These are phyloP conservation scores for Xylariales sp. DNA, from an alignment of 2,329 filamentous ascomycete genomes.

Conservation along the genomic window DNA sequence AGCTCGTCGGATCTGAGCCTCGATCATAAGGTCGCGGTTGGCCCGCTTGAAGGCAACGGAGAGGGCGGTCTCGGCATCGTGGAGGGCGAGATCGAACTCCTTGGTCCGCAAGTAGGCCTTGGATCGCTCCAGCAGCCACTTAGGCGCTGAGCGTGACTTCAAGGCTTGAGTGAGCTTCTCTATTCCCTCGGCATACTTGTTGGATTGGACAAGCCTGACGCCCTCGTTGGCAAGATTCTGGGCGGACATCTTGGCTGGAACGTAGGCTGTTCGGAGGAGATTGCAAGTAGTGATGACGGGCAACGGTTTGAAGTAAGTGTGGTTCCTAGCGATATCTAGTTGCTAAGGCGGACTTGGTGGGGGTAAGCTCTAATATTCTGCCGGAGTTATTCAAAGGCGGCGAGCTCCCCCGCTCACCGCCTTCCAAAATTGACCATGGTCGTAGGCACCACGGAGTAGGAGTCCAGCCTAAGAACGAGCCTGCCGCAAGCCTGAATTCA, in stretches of 20 bases:
- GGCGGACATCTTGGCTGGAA: conserved; percentile 33
- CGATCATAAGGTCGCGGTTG: conserved; percentile 68
- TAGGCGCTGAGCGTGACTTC: conserved; percentile 59
- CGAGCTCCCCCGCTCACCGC: not conserved
- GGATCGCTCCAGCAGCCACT: conserved; percentile 78
- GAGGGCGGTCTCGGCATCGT: conserved; percentile 64
- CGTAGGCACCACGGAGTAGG: too few relatives aligned
- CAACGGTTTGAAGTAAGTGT: too few relatives aligned
- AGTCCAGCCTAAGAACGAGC: too few relatives aligned
- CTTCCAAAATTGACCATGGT: too few relatives aligned
- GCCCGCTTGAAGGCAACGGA: conserved; percentile 60
- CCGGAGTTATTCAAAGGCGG: not conserved
- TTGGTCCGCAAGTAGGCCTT: conserved; percentile 67
- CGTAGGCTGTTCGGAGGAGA: not conserved
- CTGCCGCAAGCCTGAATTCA: too few relatives aligned
- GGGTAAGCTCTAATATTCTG: conserved; percentile 1
- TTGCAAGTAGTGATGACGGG: not conserved
- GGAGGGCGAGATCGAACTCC: conserved; percentile 59
- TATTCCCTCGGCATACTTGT: conserved; percentile 65
- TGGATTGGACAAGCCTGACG: conserved; percentile 57
- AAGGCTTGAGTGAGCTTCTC: conserved; percentile 64
- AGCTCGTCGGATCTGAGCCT: conserved; percentile 77
- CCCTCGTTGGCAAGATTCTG: conserved; percentile 52
- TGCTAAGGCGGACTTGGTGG: not conserved
- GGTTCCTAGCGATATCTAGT: not conserved